Base-by-base conservation (phyloP, 352 stramenopile species). In the Pythium oligandrum region DNA sequence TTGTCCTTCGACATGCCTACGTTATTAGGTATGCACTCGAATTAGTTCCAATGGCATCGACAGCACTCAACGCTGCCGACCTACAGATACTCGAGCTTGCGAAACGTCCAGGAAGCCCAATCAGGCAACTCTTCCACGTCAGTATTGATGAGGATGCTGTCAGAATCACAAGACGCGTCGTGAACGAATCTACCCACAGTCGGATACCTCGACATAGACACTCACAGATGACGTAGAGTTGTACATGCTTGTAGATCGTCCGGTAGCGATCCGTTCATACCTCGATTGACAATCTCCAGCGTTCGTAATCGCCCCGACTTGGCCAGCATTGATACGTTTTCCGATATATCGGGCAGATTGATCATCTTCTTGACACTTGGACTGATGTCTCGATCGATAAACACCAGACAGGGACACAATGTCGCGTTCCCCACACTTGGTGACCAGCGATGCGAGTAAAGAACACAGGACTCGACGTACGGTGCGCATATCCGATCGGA, bases 21-120 rank as follows among this genome's bases (percentile, higher is more conserved):
- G 17, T 26, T 26, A 26, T 26, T 26, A 26, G 17, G 17, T 26
- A 26, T 26, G 17, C 17, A 26, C 17, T 26, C 17, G 17, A 26
- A 26, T 26, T 26, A 26, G 17, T 26, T 26, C 17, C 17, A 0
- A 26, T 26, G 17, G 17, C 17, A 26, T 26, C 17, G 17, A 26
- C 17, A 26, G 17, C 17, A 26, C 17, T 26, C 17, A 26, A 26
- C 17, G 17, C 17, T 26, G 17, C 34, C n/a, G 44, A 61, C 63
- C 26, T 68, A 75, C 67, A 75, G 49, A 26, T 73, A 75, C 44
- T 75, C 64, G 6, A 73, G 48, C 4, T 75, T 64, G 2, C 48
- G 40, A 35, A 75, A 73, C 0, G 57, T 53, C 2, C 48, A 17
- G n/a, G 44, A 61, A 17, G 55, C 49, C 63, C 63, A 75, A 0